Percentiles rank a stretch among this genome's conserved stretches.
phyloP scores from a whole-genome alignment of 2,329 filamentous ascomycete species.

The Diaporthe sp. region DNA sequence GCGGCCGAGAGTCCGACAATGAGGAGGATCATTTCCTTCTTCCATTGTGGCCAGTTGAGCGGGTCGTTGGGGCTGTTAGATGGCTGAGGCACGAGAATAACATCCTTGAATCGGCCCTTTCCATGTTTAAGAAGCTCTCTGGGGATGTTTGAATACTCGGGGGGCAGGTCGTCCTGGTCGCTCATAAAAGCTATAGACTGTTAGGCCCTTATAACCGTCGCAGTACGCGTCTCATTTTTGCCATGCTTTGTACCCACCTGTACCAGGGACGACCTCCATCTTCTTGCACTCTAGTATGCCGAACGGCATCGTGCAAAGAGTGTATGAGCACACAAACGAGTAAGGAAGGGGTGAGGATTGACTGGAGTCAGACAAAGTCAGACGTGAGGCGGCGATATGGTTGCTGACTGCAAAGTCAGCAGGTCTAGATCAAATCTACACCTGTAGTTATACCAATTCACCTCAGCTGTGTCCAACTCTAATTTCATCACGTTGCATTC shows the following conservation, averaged over 20 bases:
- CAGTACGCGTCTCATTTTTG: too few relatives aligned
- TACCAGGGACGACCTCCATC: slow-evolving; percentile 62
- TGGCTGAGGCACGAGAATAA: slow-evolving; percentile 60
- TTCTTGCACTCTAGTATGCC: slow-evolving; percentile 61
- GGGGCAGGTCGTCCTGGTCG: slow-evolving; percentile 61
- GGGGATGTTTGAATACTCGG: slow-evolving; percentile 59
- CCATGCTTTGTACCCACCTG: slow-evolving; percentile 51
- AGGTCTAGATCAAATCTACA: too few relatives aligned
- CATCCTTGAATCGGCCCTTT: slow-evolving; percentile 43
- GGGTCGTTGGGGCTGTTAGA: slow-evolving; percentile 64
- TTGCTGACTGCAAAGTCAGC: too few relatives aligned
- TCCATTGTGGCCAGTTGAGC: slow-evolving; percentile 59
- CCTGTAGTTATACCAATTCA: neutral
- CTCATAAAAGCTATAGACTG: slow-evolving; percentile 56
- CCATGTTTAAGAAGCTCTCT: slow-evolving; percentile 57
- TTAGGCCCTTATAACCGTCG: neutral
- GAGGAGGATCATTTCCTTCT: slow-evolving; percentile 60
- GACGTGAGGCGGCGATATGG: neutral
- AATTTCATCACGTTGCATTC: too few relatives aligned
- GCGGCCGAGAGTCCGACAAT: slow-evolving; percentile 61
- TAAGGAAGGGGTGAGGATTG: neutral
- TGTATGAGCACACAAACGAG: neutral
- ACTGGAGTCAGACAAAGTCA: neutral
- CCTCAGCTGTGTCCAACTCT: neutral
- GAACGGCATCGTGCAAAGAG: slow-evolving; percentile 56